Evolutionary conservation across 2,329 filamentous ascomycete genomes (phyloP).

Genomic region (Escovopsis sp.): DNA sequence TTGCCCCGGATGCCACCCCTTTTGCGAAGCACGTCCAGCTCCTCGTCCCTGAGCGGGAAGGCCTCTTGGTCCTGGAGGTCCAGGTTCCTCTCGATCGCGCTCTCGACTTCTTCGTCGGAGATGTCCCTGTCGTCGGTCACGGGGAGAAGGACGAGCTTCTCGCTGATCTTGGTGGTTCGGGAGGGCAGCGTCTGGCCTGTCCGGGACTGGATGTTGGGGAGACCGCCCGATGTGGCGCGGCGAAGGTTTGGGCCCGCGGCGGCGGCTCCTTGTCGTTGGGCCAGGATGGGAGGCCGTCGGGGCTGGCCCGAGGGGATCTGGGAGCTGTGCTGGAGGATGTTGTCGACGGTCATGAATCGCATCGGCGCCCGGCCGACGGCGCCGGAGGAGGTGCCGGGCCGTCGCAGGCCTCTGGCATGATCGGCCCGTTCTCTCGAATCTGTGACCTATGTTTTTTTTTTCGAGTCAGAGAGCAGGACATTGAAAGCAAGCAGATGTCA

Average conservation of each 20-base stretch:
- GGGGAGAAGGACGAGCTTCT: conserved; percentile 90
- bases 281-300: conserved; percentile 45
- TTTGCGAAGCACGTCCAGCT: conserved; percentile 48
- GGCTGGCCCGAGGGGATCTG: conserved; percentile 93
- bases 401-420: conserved; percentile 18
- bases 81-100: conserved; percentile 22
- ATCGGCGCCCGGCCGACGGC: conserved; percentile 31
- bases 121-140: conserved; percentile 53
- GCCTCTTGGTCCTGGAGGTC: conserved; percentile 42
- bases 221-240: conserved; percentile 21
- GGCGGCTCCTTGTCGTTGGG: conserved; percentile 21
- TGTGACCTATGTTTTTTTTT: conserved; percentile 16
- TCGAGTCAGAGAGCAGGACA: too few species aligned
- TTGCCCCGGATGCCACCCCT: conserved; percentile 54
- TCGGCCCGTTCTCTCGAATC: conserved; percentile 23
- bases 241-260: conserved; percentile 9
- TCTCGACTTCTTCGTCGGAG: conserved; percentile 12
- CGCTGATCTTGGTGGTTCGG: conserved; percentile 83
- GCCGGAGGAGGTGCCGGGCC: conserved; percentile 18
- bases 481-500: not conserved
- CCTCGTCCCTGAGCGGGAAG: conserved; percentile 50
- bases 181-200: conserved; percentile 55
- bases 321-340: conserved; percentile 82
- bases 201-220: conserved; percentile 26
- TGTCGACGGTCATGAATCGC: conserved; percentile 81